Base-by-base conservation (phyloP, 495 filamentous ascomycete species). In the Aspergillus saccharolyticus region DNA sequence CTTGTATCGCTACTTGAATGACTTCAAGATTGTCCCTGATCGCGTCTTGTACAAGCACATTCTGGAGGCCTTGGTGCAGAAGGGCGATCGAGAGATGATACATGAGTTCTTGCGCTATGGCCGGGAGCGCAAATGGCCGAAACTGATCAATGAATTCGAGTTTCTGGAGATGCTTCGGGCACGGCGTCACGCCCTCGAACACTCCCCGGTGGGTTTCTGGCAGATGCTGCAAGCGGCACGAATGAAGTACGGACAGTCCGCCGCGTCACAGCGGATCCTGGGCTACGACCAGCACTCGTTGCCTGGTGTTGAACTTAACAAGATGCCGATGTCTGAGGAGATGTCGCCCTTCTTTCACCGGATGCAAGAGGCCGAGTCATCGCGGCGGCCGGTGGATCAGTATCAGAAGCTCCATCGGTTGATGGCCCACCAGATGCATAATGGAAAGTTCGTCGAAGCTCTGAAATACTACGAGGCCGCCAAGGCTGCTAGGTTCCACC, bases 201-300 rank as follows among this genome's bases (percentile, higher is more conserved):
- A 66, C 1, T 61, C 66, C 4, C 76, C 74, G 0, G 68, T 74
- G 17, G 73, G 76, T 14, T 63, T 72, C 49, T 78, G 74, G 74
- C 69, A 72, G 18, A 74, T 77, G 76, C 56, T 77, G 15, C 72
- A 75, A 46, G 70, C 74, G 4, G 73, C 76, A 6, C 73, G 70
- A 42, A 54, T 65, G 8, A 61, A 70, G 52, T 60, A 72, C 47
- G 60, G 62, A n/a, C 60, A 69, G 55, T 62, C 67, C 7, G 55
- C 74, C 49, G 54, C 60, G 42, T 73, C 70, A n/a, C 66, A 66
- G 48, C 69, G 69, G n/a, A 63, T 78, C 25, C 55, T 77, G 42
- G 76, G 76, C 9, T 60, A 66, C 42, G 67, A 70, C 44, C 67
- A 66, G 43, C 62, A 52, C n/a, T 68, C 70, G 21, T 57, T 67